Evolutionary conservation across 2,329 filamentous ascomycete genomes (phyloP), one percentile per base, ranked within the genome.

Genomic region (Exophiala aquamarina): DNA sequence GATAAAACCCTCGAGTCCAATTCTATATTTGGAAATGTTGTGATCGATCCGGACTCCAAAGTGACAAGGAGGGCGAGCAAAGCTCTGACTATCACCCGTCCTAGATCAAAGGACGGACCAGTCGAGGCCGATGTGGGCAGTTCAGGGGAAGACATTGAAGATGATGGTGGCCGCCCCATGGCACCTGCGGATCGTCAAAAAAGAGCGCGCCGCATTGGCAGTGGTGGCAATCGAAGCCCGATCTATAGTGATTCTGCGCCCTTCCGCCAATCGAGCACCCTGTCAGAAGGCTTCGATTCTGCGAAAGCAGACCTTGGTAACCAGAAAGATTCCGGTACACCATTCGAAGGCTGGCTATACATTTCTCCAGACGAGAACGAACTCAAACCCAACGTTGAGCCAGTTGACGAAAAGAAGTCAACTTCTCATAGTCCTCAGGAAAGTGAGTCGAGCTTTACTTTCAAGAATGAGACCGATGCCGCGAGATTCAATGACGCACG

Each of bases 61-160:
- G 78, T 84, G 5, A 66, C 70, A 1, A 55, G 54, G 42, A 50
- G 89, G 87, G 68, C 83, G 82, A 58, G 84, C 3, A 96, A 93
- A 69, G 89, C 89, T 8, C 79, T 95, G 44, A 87, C 90, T 0
- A 94, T 95, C 53, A 70, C 92, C 8, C 33, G 23, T 3, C 46
- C 45, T 1, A 49, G 37, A 21, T 45, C 50, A 5, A 50, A 45
- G 20, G 43, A 55, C n/a, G 44, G 18, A 23, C 36, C n/a, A 40
- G 21, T 28, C 19, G 14, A 40, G 32, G 38, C 28, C 14, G 35
- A 17, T 14, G 77, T 76, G 31, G 87, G 87, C 1, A 75, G 82
- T 47, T 82, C 74, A 58, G 69, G 54, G 49, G 71, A 73, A 56
- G 66, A 70, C 15, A 66, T 66, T 6, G 76, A 86, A 48, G 80